Conservation (phyloP, 306 rosid genomes). For the Vigna trinervia region DNA sequence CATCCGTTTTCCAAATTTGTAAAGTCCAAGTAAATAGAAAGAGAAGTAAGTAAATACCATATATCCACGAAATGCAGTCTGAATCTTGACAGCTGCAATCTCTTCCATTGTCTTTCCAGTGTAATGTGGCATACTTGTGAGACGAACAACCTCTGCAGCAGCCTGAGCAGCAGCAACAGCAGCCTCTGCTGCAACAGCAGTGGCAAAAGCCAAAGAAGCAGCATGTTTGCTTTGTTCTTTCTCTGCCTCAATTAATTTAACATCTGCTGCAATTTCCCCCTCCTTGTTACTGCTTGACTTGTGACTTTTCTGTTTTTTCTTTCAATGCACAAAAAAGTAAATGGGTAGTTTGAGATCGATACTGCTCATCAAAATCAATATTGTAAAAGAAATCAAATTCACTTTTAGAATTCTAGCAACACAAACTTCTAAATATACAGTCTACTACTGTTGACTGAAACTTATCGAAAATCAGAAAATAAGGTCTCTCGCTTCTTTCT, state of each 20-base stretch:
- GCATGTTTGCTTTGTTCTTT: constrained; percentile 71
- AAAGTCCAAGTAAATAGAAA: neutral
- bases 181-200: constrained; percentile 76
- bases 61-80: constrained; percentile 73
- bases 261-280: constrained; percentile 44
- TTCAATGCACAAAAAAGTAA: neutral
- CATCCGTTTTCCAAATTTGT: neutral
- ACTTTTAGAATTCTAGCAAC: neutral
- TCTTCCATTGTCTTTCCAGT: constrained; percentile 58
- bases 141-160: constrained; percentile 76
- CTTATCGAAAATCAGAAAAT: too few relatives aligned
- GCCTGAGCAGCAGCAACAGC: constrained; percentile 76
- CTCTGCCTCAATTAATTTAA: constrained; percentile 54
- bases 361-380: constrained; percentile 2
- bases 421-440: neutral
- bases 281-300: constrained; percentile 58
- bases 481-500: neutral
- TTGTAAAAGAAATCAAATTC: neutral
- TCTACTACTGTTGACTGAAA: too few relatives aligned
- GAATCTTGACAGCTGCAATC: constrained; percentile 76
- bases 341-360: constrained; percentile 20
- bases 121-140: constrained; percentile 56
- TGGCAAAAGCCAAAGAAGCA: constrained; percentile 76
- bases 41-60: constrained; percentile 54
- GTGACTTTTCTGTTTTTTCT: constrained; percentile 49